Conservation (phyloP, 495 filamentous ascomycete species). For the Hypoxylon perforatum region DNA sequence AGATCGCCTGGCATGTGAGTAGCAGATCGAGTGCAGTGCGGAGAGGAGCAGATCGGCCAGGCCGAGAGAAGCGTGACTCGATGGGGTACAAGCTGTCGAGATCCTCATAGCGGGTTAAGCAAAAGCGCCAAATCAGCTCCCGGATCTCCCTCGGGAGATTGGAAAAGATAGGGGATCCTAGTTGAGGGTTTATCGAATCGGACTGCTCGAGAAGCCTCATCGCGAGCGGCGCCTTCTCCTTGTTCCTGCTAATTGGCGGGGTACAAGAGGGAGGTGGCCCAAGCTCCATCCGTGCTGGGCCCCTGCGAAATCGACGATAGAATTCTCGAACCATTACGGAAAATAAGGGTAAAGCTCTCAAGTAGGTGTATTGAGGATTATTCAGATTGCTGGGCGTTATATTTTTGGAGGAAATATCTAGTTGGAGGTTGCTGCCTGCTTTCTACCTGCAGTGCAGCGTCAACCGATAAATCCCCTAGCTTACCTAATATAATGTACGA, state of each 20-base stretch:
- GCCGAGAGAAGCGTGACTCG: constrained; percentile 20
- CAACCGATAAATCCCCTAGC: no score
- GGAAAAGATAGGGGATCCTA: constrained; percentile 27
- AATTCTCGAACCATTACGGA: no score
- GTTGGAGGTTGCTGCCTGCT: no score
- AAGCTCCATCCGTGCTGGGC: no score
- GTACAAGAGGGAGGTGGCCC: not conserved
- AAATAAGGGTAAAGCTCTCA: no score
- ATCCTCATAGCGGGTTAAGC: constrained; percentile 43
- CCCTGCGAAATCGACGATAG: no score
- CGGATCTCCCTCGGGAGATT: constrained; percentile 43
- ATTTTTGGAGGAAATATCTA: no score
- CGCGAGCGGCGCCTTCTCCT: constrained; percentile 37
- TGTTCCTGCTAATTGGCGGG: not conserved
- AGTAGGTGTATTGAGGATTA: no score
- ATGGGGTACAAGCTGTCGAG: constrained; percentile 25
- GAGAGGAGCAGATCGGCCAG: constrained; percentile 38
- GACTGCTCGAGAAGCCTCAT: constrained; percentile 30
- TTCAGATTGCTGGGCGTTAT: no score
- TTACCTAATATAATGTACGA: no score
- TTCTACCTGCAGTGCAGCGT: no score
- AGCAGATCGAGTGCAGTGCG: constrained; percentile 30
- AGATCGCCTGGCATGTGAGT: constrained; percentile 36
- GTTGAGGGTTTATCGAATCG: constrained; percentile 28
- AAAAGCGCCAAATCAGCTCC: constrained; percentile 41